Evolutionary conservation across 2,329 filamentous ascomycete species (phyloP), one percentile per base, ranked within the genome.

Genomic region (Aspergillus floridensis): DNA sequence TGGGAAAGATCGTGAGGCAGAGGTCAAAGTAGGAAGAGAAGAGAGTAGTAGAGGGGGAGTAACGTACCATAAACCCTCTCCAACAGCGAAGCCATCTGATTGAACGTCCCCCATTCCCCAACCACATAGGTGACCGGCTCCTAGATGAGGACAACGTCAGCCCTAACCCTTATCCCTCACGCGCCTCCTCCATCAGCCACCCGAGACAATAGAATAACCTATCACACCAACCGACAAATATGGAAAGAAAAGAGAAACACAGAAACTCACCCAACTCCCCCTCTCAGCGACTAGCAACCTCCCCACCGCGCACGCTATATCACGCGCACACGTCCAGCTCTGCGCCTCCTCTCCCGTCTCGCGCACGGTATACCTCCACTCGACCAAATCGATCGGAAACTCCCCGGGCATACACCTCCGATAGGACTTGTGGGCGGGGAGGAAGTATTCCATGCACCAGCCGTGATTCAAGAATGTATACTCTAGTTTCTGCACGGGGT

Each of bases 401-500:
- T 14, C 59, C 58, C n/a, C 52, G 32, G 53, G 63, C 29, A 35
- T 49, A 24, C 5, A 29, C 24, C 29, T 44, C 47, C 21, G 51
- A 4, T 55, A 35, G 14, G 51, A 49, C 35, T 24, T n/a, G n/a
- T 10, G 14, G 16, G 7, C 19, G 4, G 44, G 41, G 3, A 54
- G 54, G n/a, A 65, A 61, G 59, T 69, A 69, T 41, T 68, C 67
- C 51, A 57, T 58, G 22, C 67, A 62, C 60, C 62, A 67, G 2
- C 66, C 66, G 3, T 56, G 32, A 12, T 63, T 60, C 5, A 68
- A 47, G 8, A 65, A 49, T 29, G 65, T 68, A 59, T 63, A 66
- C 48, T 63, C 51, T 14, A 68, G 48, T 6, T 64, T 22, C 7
- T 8, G 2, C 7, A 29, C 26, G 7, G 26, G 26, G 26, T 29